A percentile compares a stretch with the other conserved stretches of the same genome.
These are phyloP conservation scores for Mrakia frigida DNA, from an alignment of 768 basidiomycete species.

Conservation along the genomic window DNA sequence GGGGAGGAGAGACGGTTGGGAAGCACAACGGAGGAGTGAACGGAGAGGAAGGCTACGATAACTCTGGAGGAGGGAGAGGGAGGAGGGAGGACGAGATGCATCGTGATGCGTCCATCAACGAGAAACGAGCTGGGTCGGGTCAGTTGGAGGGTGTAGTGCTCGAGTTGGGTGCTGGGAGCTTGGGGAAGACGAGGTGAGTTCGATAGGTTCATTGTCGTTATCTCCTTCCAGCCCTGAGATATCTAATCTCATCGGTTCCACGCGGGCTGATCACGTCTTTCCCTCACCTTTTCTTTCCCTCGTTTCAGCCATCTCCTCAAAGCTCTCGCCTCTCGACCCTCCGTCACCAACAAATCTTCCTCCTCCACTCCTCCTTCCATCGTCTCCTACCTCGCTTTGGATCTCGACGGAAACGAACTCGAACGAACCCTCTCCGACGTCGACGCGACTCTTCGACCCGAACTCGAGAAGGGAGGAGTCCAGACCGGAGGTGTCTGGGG, in stretches of 20 bases:
- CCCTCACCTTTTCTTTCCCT: neutral
- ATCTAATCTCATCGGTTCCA: neutral
- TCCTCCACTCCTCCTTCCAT: conserved; percentile 17
- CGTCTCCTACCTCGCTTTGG: conserved; percentile 84
- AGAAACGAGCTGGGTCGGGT: neutral
- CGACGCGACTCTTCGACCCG: conserved; percentile 52
- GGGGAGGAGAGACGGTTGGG: conserved; percentile 47
- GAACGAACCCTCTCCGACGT: conserved; percentile 70
- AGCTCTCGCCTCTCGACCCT: conserved; percentile 53
- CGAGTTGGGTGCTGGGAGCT: conserved; percentile 30
- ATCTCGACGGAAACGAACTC: conserved; percentile 82
- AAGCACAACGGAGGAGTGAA: conserved; percentile 50
- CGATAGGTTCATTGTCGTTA: neutral
- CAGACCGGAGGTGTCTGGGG: conserved; percentile 79
- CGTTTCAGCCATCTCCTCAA: conserved; percentile 62
- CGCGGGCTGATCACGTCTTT: conserved; percentile 19
- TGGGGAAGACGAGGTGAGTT: conserved; percentile 29
- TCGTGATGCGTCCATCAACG: neutral
- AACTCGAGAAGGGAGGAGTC: conserved; percentile 62
- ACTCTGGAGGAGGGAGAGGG: conserved; percentile 12
- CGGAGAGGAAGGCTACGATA: conserved; percentile 42
- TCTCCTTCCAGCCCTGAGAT: too few species aligned
- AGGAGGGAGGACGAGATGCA: neutral
- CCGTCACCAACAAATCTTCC: conserved; percentile 39
- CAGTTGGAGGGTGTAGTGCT: conserved; percentile 25